phyloP scores from a whole-genome alignment of 352 stramenopile genomes.

The Pythium coloratum region DNA sequence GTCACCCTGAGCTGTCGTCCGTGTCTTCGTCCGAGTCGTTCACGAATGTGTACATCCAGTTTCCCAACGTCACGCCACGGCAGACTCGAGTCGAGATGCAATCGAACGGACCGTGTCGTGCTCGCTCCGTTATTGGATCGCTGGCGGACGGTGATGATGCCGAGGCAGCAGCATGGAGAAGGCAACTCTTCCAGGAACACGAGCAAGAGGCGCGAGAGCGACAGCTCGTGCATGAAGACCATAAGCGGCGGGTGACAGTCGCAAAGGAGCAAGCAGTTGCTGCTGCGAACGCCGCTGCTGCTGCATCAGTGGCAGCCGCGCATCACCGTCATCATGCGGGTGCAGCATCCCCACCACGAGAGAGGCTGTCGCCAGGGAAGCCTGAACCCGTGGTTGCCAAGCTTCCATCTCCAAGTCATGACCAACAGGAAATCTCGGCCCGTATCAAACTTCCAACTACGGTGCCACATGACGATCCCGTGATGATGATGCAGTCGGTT shows the following conservation, averaged over 20 bases:
- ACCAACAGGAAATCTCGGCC: background rate
- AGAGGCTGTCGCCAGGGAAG: slow-evolving; percentile 6
- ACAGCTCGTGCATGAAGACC: slow-evolving; percentile 15
- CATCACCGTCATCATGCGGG: background rate
- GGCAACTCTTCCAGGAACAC: slow-evolving; percentile 17
- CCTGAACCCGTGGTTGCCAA: background rate
- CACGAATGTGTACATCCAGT: slow-evolving; percentile 58
- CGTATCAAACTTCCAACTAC: background rate
- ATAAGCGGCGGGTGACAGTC: slow-evolving; percentile 11
- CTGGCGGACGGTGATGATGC: background rate
- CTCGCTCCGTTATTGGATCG: background rate
- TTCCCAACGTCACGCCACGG: slow-evolving; percentile 45
- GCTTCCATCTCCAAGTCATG: background rate
- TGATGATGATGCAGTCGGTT: slow-evolving; percentile 10
- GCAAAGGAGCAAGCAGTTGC: slow-evolving; percentile 4
- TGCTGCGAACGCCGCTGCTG: background rate
- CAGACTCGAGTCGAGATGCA: slow-evolving; percentile 26
- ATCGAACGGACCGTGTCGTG: background rate
- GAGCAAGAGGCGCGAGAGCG: slow-evolving; percentile 16
- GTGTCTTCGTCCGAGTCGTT: slow-evolving; percentile 7
- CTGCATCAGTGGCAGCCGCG: background rate
- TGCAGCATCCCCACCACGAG: background rate
- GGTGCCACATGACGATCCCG: background rate
- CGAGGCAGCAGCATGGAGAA: slow-evolving; percentile 9
- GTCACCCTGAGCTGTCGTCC: background rate